Evolutionary conservation across 768 basidiomycete genomes (phyloP), one percentile per base, ranked within the genome.

Genomic region (Lactarius vividus): DNA sequence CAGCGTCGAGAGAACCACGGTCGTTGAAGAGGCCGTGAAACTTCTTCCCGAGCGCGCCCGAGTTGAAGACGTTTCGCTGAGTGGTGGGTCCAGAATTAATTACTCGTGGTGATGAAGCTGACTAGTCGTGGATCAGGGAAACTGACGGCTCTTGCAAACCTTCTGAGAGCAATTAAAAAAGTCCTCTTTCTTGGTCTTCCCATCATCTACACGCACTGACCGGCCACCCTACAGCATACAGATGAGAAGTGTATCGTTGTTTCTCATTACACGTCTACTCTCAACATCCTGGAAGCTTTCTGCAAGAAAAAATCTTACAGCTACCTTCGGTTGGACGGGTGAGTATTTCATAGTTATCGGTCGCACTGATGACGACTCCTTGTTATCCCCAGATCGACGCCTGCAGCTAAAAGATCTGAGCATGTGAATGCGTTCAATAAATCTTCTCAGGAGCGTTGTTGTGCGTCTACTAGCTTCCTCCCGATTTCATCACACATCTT

Each of bases 211-310:
- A 42, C 40, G 31, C 0, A 56, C 26, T 35, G 10, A 35, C 31
- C 40, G 1, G 26, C 35, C 18, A 54, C 42, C 61, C 68, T 10
- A 23, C 65, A 92, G 88, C 78, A 80, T 40, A 94, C 92, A 0
- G 87, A 91, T 46, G 96, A 99, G 78, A 99, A 99, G 83, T 91
- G 94, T 71, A 90, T 98, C 39, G 77, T 99, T 49, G 92, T 96
- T 39, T 98, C 95, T n/a, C 96, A 98, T 74, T 99, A 91, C 72
- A 98, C 96, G 0, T 89, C 91, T 5, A 97, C 96, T 1, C 85
- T 99, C 61, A 92, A 98, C 72, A 85, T 99, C 63, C 79, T 99
- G 35, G 94, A 98, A 78, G 85, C 85, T 3, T 91, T 88, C 70
- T 96, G 95, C 78, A 85, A 87, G 75, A 85, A 83, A 68, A 85